Evolutionary conservation across 2,329 filamentous ascomycete genomes (phyloP).

Genomic region (Malbranchea cinnamomea): DNA sequence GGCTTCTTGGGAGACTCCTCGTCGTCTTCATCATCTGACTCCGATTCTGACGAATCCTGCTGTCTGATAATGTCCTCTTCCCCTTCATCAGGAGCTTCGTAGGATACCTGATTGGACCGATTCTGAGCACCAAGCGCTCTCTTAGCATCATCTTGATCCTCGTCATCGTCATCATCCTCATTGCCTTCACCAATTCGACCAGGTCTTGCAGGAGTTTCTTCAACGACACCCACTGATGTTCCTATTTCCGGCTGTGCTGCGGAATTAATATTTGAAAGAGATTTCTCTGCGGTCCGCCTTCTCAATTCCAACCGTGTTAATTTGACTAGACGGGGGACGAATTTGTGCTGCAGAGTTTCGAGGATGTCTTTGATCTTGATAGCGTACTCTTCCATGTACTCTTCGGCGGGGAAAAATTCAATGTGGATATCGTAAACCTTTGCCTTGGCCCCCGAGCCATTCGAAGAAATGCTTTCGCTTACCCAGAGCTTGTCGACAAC

Average conservation of each 20-base stretch:
- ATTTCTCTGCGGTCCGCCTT: slow-evolving; percentile 54
- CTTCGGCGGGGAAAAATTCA: slow-evolving; percentile 66
- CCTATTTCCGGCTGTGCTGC: slow-evolving; percentile 67
- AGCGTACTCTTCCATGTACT: slow-evolving; percentile 76
- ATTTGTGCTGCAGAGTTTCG: slow-evolving; percentile 61
- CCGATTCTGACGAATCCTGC: slow-evolving; percentile 43
- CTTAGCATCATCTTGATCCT: slow-evolving; percentile 58
- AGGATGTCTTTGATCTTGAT: slow-evolving; percentile 67
- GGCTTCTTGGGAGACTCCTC: slow-evolving; percentile 14
- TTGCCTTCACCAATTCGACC: slow-evolving; percentile 41
- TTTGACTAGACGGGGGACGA: slow-evolving; percentile 57
- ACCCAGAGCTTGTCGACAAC: slow-evolving; percentile 71
- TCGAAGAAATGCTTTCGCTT: slow-evolving; percentile 62
- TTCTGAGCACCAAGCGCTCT: slow-evolving; percentile 50
- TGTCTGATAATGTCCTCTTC: slow-evolving; percentile 64
- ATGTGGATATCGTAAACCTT: slow-evolving; percentile 76
- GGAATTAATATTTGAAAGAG: slow-evolving; percentile 38
- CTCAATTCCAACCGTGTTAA: slow-evolving; percentile 62
- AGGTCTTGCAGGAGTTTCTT: slow-evolving; percentile 34
- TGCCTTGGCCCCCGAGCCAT: slow-evolving; percentile 51
- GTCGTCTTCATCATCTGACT: slow-evolving; percentile 38
- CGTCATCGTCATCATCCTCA: slow-evolving; percentile 56
- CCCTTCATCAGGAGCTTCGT: slow-evolving; percentile 84
- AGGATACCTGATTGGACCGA: slow-evolving; percentile 67
- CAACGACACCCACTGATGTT: slow-evolving; percentile 41